A percentile compares a stretch with the other conserved stretches of the same genome.
These are phyloP conservation scores for Cenchrus purpureus DNA, from an alignment of 176 grass and related monocot species.

Conservation along the genomic window DNA sequence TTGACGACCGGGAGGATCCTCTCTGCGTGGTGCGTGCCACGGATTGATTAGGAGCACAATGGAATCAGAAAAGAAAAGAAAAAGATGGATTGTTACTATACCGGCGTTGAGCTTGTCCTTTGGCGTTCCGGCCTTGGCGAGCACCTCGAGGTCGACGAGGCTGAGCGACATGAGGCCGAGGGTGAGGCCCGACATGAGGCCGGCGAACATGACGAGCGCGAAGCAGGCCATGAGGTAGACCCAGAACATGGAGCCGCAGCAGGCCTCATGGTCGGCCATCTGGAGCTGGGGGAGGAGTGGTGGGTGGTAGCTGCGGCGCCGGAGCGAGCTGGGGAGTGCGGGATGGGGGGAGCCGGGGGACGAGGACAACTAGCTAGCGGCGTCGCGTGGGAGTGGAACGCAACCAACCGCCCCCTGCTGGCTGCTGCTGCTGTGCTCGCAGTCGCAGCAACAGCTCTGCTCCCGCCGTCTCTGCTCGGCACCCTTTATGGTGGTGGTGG, in stretches of 20 bases:
- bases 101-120: constrained; percentile 65
- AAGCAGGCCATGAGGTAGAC: constrained; percentile 58
- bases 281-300: background rate
- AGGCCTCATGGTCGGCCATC: constrained; percentile 54
- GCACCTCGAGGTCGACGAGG: constrained; percentile 97
- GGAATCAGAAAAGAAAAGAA: background rate
- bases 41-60: background rate
- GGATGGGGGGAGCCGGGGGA: too few relatives aligned
- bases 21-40: constrained; percentile 23
- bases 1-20: constrained; percentile 92
- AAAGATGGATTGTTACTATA: background rate
- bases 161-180: constrained; percentile 99
- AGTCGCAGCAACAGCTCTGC: too few relatives aligned
- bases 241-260: constrained; percentile 91
- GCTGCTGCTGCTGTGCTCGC: too few relatives aligned
- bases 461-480: too few relatives aligned
- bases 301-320: background rate
- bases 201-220: constrained; percentile 81
- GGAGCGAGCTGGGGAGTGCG: background rate
- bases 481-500: too few relatives aligned
- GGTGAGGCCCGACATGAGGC: constrained; percentile 96
- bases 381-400: too few relatives aligned
- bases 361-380: too few relatives aligned
- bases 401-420: too few relatives aligned
- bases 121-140: constrained; percentile 72